Evolutionary conservation across 495 filamentous ascomycete genomes (phyloP).

Genomic region (Venustampulla echinocandica): DNA sequence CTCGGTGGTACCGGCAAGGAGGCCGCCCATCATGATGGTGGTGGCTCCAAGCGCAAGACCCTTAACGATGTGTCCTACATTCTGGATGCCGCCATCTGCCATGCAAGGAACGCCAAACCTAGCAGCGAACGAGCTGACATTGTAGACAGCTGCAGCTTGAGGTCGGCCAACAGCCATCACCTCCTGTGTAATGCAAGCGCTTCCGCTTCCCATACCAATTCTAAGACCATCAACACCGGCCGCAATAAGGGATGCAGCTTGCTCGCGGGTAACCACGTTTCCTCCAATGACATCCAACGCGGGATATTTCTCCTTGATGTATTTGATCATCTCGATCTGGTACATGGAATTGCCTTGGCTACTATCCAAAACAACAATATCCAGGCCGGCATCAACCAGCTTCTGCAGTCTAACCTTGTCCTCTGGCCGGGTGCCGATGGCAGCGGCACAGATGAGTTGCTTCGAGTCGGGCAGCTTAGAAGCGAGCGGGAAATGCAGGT

Average conservation of each 20-base stretch:
- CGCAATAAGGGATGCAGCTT: slow-evolving; percentile 85
- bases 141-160: slow-evolving; percentile 86
- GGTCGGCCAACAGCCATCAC: slow-evolving; percentile 98
- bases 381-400: slow-evolving; percentile 88
- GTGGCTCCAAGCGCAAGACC: slow-evolving; percentile 88
- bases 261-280: slow-evolving; percentile 94
- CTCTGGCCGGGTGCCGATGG: slow-evolving; percentile 88
- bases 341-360: slow-evolving; percentile 96
- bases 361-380: slow-evolving; percentile 91
- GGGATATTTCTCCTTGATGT: slow-evolving; percentile 79
- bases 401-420: slow-evolving; percentile 81
- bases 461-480: slow-evolving; percentile 97
- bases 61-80: slow-evolving; percentile 98
- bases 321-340: slow-evolving; percentile 95
- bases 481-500: slow-evolving; percentile 90
- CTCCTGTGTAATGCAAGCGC: slow-evolving; percentile 98
- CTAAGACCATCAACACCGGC: slow-evolving; percentile 93
- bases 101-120: slow-evolving; percentile 97
- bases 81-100: slow-evolving; percentile 95
- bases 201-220: slow-evolving; percentile 98
- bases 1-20: slow-evolving; percentile 94
- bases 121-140: slow-evolving; percentile 77
- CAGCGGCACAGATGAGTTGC: slow-evolving; percentile 90
- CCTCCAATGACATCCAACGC: slow-evolving; percentile 89
- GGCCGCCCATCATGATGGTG: slow-evolving; percentile 98